Base-by-base conservation (phyloP, 805 yeast species). In the Peterozyma xylosa region DNA sequence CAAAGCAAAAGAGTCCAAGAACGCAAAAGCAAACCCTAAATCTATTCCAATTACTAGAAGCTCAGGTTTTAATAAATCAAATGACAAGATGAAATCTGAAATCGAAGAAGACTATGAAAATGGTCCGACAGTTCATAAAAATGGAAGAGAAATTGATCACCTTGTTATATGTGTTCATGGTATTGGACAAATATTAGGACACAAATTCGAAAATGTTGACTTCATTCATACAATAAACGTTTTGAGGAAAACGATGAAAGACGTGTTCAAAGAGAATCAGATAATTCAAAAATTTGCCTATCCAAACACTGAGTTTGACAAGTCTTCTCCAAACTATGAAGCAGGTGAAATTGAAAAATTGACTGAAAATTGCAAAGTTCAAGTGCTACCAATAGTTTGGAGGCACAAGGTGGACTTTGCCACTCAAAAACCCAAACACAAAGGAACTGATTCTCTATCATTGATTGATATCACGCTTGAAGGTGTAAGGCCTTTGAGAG, bases 381-480 rank as follows among this genome's bases (percentile, higher is more conserved):
- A 91, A 62, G 88, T 88, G 0, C 67, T 91, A 13, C 99, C 99
- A 0, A 84, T 91, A 9, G 72, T 91, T 5, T 91, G 99, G 99
- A 72, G 99, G 50, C 86, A 87, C 54, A 78, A 76, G 42, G 73
- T 85, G 37, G 81, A 78, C 17, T 84, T 85, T 56, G 64, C 69
- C 17, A 72, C 80, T 5, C 68, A 70, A 11, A 64, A 67, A 42
- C 62, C 65, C 1, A 60, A 66, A 21, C 34, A 32, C 9, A 37
- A 32, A 30, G n/a, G 14, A 10, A 33, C n/a, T 11, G 63, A 64
- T 4, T 63, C 63, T 3, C 57, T 68, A 52, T 70, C 83, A 0
- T 63, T 91, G 34, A 62, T 76, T 1, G 85, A 86, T 46, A 74
- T 93, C 38, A 86, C 88, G 21, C 76, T 88, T 4, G 82, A 82